A percentile compares a stretch with the other conserved stretches of the same genome.
Evolutionary conservation across 73 alveolate species (phyloP).

Genomic region (Paramecium sexaurelia): DNA sequence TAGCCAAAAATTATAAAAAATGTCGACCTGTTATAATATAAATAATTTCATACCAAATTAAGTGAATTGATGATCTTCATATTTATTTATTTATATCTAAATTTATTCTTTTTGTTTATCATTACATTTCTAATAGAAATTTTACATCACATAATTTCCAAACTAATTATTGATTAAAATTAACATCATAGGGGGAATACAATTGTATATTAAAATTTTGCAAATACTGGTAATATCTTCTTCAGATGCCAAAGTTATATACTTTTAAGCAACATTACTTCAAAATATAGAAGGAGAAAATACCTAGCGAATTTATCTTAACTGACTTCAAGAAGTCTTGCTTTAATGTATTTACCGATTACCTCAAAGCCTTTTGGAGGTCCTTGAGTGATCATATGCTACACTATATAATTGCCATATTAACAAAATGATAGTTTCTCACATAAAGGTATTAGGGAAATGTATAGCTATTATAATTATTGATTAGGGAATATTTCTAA

Average conservation of each 20-base stretch:
- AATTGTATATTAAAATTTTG: neutral
- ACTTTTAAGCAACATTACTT: conserved; percentile 43
- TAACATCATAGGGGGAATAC: neutral
- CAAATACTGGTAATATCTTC: neutral
- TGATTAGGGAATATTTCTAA: conserved; percentile 13
- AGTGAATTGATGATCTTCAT: conserved; percentile 18
- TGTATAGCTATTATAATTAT: neutral
- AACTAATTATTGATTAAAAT: conserved; percentile 23
- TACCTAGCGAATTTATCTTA: conserved; percentile 58
- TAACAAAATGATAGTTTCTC: conserved; percentile 16
- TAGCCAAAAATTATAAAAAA: conserved; percentile 1
- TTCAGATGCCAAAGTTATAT: neutral
- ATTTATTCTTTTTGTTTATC: neutral
- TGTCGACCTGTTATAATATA: neutral
- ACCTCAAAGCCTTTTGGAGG: conserved; percentile 14
- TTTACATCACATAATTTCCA: conserved; percentile 54
- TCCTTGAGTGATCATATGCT: conserved; percentile 31
- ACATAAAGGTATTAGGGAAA: neutral
- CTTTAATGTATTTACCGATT: neutral
- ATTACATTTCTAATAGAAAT: conserved; percentile 33
- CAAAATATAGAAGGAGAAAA: neutral
- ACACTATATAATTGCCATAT: conserved; percentile 37
- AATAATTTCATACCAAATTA: conserved; percentile 8
- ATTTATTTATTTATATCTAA: neutral
- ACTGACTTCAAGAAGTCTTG: neutral